These are phyloP conservation scores for Trifolium subterraneum DNA, from an alignment of 306 rosid genomes.

Conservation along the genomic window DNA sequence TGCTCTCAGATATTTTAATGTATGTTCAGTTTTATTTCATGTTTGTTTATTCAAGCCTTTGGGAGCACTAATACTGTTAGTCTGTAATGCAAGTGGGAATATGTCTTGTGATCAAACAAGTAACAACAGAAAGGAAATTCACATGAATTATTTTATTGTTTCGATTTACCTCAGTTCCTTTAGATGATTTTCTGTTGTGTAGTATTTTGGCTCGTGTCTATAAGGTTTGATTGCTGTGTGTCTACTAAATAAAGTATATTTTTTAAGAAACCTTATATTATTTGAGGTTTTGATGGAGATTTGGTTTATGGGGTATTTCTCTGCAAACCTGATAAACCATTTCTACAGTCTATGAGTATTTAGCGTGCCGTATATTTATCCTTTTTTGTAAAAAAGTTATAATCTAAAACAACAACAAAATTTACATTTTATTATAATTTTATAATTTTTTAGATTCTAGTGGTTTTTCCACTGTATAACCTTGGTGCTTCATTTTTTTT, in stretches of 20 bases:
- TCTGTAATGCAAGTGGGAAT: slow-evolving; percentile 1
- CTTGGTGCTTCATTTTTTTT: slow-evolving; percentile 7
- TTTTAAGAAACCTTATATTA: neutral
- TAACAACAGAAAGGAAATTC: neutral
- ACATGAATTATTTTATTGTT: slow-evolving; percentile 13
- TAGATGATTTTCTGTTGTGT: slow-evolving; percentile 8
- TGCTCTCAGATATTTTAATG: slow-evolving; percentile 72
- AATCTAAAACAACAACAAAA: neutral
- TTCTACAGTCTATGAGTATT: neutral
- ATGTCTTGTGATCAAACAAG: slow-evolving; percentile 7
- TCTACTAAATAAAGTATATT: neutral
- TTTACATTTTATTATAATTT: too few relatives aligned
- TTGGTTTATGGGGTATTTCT: neutral
- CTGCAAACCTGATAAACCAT: neutral
- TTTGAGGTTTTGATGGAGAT: neutral
- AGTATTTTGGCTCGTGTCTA: slow-evolving; percentile 19
- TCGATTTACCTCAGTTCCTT: slow-evolving; percentile 10
- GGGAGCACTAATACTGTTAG: slow-evolving; percentile 3
- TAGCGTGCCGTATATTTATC: neutral
- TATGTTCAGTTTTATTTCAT: slow-evolving; percentile 50
- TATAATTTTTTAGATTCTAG: too few relatives aligned
- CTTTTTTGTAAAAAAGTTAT: neutral
- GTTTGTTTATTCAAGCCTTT: slow-evolving; percentile 37
- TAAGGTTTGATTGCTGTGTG: slow-evolving; percentile 16
- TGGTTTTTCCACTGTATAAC: slow-evolving; percentile 2